Evolutionary conservation across 2,329 filamentous ascomycete genomes (phyloP).

Genomic region (Reticulascus tulasneorum): DNA sequence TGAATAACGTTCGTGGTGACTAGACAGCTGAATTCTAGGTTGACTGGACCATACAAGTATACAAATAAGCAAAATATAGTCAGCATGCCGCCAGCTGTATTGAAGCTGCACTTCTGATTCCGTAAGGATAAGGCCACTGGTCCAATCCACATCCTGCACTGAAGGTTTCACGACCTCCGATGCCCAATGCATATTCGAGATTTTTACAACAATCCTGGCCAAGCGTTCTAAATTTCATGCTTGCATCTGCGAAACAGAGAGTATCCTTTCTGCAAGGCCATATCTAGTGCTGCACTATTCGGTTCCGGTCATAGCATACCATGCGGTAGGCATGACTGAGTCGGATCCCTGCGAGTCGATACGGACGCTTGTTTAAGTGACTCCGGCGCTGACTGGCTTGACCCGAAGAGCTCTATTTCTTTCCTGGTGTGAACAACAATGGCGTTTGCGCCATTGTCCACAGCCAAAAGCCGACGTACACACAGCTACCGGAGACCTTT

Average conservation of each 20-base stretch:
- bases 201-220: neutral
- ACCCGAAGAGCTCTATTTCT: conserved; percentile 69
- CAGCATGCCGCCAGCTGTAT: too few relatives aligned
- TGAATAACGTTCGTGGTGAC: too few relatives aligned
- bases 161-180: neutral
- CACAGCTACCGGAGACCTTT: conserved; percentile 45
- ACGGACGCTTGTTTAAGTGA: conserved; percentile 57
- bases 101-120: too few relatives aligned
- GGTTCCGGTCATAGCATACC: conserved; percentile 63
- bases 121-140: too few relatives aligned
- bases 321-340: conserved; percentile 51
- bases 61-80: too few relatives aligned
- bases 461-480: conserved; percentile 64
- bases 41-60: too few relatives aligned
- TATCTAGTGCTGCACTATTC: conserved; percentile 60
- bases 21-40: too few relatives aligned
- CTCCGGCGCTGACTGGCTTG: conserved; percentile 57
- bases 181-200: neutral
- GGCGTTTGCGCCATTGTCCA: conserved; percentile 59
- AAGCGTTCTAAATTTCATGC: conserved; percentile 63
- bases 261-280: conserved; percentile 58
- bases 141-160: too few relatives aligned
- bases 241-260: conserved; percentile 56
- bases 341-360: conserved; percentile 51
- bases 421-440: conserved; percentile 50